Evolutionary conservation across 2,329 filamentous ascomycete species (phyloP).

Genomic region (Coniochaeta ligniaria): DNA sequence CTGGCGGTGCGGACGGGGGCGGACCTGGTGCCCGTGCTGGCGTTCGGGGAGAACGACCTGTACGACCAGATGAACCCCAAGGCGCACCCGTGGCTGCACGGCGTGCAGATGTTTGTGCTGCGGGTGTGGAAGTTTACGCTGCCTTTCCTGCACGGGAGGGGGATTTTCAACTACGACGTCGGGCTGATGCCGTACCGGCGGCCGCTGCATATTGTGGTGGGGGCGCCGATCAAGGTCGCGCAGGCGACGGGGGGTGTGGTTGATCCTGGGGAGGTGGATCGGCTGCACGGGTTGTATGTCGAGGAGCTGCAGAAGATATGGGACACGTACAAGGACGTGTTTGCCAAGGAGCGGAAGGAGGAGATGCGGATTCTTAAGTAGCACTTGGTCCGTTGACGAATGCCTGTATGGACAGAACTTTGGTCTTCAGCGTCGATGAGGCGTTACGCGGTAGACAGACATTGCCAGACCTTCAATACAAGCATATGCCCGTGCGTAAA

Average conservation of each 20-base stretch:
- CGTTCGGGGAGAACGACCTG: constrained; percentile 92
- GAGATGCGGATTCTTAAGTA: constrained; percentile 57
- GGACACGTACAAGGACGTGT: constrained; percentile 72
- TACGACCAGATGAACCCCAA: constrained; percentile 83
- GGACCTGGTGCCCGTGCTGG: constrained; percentile 84
- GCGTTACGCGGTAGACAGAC: too few species aligned
- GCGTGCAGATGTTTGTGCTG: constrained; percentile 76
- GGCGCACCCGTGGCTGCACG: constrained; percentile 72
- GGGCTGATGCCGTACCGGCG: constrained; percentile 90
- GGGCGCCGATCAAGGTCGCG: constrained; percentile 67
- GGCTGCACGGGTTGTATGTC: constrained; percentile 73
- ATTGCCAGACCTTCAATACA: too few species aligned
- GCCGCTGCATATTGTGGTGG: constrained; percentile 84
- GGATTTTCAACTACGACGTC: constrained; percentile 96
- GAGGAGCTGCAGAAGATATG: constrained; percentile 66
- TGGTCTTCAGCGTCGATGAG: too few species aligned
- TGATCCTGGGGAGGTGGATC: constrained; percentile 67
- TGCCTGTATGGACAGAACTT: too few species aligned
- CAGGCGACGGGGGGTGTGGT: constrained; percentile 48
- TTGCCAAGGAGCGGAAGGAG: constrained; percentile 52
- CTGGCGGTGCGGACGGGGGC: constrained; percentile 88
- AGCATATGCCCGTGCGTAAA: too few species aligned
- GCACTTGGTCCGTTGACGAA: too few species aligned
- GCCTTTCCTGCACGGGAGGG: constrained; percentile 81
- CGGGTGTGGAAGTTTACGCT: constrained; percentile 86